phyloP scores from a whole-genome alignment of 163 green algal genomes.

The Scenedesmus sp. region DNA sequence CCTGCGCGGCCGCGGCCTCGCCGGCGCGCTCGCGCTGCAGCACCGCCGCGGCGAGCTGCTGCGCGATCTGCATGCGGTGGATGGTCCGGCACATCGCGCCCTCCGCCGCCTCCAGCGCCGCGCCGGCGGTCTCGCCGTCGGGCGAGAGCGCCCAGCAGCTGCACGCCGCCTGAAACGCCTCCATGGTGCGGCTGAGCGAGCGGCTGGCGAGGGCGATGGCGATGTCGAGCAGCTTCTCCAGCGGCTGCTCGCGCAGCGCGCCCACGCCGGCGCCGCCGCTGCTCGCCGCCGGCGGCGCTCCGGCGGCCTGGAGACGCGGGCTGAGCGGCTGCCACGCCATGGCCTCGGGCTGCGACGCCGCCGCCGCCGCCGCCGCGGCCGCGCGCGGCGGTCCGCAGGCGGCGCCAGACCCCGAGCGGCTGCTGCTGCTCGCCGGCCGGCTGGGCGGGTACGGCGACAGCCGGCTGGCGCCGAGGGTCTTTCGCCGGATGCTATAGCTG shows the following conservation, averaged over 20 bases:
- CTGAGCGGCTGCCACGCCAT: no score
- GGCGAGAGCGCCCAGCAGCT: slow-evolving; percentile 9
- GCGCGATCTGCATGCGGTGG: slow-evolving; percentile 23
- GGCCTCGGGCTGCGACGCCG: no score
- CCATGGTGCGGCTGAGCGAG: slow-evolving; percentile 15
- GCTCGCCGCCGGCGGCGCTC: slow-evolving; percentile 1
- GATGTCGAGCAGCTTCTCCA: slow-evolving; percentile 22
- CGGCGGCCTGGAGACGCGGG: background rate
- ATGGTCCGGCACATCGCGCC: slow-evolving; percentile 11
- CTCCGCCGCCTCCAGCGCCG: slow-evolving; percentile 4
- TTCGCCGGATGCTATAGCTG: no score
- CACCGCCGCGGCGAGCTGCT: slow-evolving; percentile 31
- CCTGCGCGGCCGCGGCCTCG: background rate
- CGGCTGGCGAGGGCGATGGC: slow-evolving; percentile 10
- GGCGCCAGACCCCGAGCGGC: no score
- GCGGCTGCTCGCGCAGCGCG: background rate
- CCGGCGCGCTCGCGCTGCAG: background rate
- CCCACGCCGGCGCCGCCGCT: background rate
- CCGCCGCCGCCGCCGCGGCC: no score
- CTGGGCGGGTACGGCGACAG: background rate
- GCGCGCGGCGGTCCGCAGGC: no score
- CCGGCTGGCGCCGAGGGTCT: no score
- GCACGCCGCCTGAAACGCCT: slow-evolving; percentile 22
- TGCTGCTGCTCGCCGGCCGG: background rate
- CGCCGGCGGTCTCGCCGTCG: background rate